Evolutionary conservation across 805 yeast genomes (phyloP).

Genomic region (Metschnikowia henanensis): DNA sequence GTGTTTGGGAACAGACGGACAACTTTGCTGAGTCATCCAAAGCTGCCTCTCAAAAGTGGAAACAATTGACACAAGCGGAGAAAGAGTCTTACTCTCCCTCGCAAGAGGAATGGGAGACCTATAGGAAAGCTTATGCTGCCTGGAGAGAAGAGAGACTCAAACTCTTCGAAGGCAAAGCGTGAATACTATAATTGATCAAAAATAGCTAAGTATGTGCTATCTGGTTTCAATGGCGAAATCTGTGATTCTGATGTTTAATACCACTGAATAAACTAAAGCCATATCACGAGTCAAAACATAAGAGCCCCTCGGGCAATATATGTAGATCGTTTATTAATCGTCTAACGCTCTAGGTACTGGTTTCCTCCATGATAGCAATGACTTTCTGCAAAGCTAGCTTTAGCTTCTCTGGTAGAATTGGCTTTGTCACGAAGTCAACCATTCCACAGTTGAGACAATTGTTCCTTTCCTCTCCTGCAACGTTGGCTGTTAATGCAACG

Average conservation of each 20-base stretch:
- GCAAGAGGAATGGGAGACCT: slow-evolving; percentile 21
- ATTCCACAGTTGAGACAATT: slow-evolving; percentile 50
- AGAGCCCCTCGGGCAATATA: too few relatives aligned
- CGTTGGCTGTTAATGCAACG: slow-evolving; percentile 53
- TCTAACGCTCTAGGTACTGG: too few relatives aligned
- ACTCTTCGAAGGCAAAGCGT: slow-evolving; percentile 7
- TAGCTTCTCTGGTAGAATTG: slow-evolving; percentile 48
- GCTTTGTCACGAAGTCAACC: slow-evolving; percentile 54
- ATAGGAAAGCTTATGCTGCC: slow-evolving; percentile 21
- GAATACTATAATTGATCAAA: too few relatives aligned
- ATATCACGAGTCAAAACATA: too few relatives aligned
- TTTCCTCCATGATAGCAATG: background rate
- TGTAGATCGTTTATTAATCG: too few relatives aligned
- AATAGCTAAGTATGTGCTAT: too few relatives aligned
- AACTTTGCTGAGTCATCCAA: slow-evolving; percentile 26
- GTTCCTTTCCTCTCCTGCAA: slow-evolving; percentile 52
- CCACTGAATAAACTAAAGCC: too few relatives aligned
- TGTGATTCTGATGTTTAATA: too few relatives aligned
- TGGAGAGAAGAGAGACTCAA: slow-evolving; percentile 34
- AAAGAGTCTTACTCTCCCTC: slow-evolving; percentile 26
- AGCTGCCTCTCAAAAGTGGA: slow-evolving; percentile 32
- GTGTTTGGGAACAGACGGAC: slow-evolving; percentile 25
- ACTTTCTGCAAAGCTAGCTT: slow-evolving; percentile 31
- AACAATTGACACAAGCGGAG: slow-evolving; percentile 26
- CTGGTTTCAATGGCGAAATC: too few relatives aligned